Evolutionary conservation across 148 eudicot genomes (phyloP).

Genomic region (Rhododendron kiyosumense): DNA sequence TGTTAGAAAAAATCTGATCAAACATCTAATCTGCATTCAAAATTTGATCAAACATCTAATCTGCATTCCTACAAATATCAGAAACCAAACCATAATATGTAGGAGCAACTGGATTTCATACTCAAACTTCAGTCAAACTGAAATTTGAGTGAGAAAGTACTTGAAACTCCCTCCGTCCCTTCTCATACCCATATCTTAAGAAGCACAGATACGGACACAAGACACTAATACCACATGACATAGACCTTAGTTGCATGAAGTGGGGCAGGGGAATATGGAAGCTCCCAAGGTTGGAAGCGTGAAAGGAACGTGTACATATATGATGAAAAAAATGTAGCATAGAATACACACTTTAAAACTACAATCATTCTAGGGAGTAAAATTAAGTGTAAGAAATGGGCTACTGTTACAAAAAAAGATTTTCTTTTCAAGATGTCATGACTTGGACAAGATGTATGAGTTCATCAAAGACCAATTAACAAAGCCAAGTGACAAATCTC

Average conservation of each 20-base stretch:
- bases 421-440: too few species aligned
- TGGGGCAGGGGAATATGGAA: not conserved
- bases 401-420: too few species aligned
- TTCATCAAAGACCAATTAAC: too few species aligned
- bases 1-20: not conserved
- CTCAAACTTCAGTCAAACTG: not conserved
- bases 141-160: not conserved
- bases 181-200: not conserved
- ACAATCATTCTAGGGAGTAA: not conserved
- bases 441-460: too few species aligned
- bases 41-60: not conserved
- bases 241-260: not conserved
- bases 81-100: not conserved
- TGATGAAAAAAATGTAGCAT: not conserved
- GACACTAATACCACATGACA: not conserved
- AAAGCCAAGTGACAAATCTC: too few species aligned
- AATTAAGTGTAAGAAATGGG: not conserved
- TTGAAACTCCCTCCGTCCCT: not conserved
- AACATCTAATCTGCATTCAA: not conserved
- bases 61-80: not conserved
- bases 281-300: not conserved
- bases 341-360: not conserved
- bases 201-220: not conserved
- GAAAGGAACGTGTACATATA: not conserved
- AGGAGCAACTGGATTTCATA: not conserved